Evolutionary conservation across 306 rosid genomes (phyloP).

Genomic region (Vachellia collinsii): DNA sequence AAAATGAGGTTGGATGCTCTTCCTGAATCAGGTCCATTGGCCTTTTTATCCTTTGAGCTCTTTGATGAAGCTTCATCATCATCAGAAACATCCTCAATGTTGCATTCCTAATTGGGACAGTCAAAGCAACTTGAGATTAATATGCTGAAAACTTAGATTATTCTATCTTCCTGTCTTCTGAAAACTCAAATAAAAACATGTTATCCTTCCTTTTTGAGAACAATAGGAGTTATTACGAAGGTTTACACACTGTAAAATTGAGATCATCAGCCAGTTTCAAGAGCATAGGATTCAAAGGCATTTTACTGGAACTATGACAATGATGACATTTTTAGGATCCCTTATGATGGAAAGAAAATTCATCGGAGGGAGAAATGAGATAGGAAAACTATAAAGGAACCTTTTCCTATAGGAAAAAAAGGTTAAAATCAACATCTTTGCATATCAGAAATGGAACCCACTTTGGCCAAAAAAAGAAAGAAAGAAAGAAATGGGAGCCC

Average conservation of each 20-base stretch:
- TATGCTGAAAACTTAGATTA: slow-evolving; percentile 12
- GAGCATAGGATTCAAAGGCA: neutral
- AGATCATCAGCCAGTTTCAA: neutral
- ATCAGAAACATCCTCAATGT: slow-evolving; percentile 56
- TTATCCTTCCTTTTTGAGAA: neutral
- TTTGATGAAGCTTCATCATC: slow-evolving; percentile 55
- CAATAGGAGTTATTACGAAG: neutral
- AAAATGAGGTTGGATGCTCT: slow-evolving; percentile 53
- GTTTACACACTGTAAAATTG: neutral
- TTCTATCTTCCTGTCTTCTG: slow-evolving; percentile 28
- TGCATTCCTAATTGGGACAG: slow-evolving; percentile 55
- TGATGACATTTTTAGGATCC: neutral
- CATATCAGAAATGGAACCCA: neutral
- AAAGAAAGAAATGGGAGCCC: neutral
- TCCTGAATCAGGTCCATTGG: slow-evolving; percentile 60
- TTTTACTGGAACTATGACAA: neutral
- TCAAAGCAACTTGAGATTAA: slow-evolving; percentile 36
- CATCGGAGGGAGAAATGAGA: neutral
- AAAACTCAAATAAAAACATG: slow-evolving; percentile 7
- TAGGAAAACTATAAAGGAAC: neutral
- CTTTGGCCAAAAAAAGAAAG: no score
- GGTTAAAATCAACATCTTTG: neutral
- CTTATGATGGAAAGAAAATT: neutral
- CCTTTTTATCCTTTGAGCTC: slow-evolving; percentile 62
- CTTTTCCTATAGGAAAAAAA: neutral